Evolutionary conservation across 257 asterid species (phyloP).

Genomic region (Fraxinus excelsior): DNA sequence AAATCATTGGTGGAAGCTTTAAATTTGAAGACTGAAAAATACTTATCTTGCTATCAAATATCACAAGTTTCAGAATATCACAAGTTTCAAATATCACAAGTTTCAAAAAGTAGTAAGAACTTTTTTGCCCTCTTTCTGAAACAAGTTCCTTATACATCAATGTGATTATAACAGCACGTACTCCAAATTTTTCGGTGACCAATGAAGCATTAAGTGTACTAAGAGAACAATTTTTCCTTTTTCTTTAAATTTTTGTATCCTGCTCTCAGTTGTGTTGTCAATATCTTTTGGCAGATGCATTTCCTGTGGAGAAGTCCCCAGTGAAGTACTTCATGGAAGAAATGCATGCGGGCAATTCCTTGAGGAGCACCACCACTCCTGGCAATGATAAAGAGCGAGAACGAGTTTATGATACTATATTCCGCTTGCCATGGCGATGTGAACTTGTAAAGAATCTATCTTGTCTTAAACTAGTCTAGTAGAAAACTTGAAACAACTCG

Average conservation of each 20-base stretch:
- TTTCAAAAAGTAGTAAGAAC: too few species aligned
- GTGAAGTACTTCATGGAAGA: conserved; percentile 83
- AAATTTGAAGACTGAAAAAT: too few species aligned
- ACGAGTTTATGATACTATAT: conserved; percentile 94
- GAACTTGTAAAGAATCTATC: conserved; percentile 71
- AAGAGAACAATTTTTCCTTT: neutral
- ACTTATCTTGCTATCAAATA: too few species aligned
- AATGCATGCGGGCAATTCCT: conserved; percentile 84
- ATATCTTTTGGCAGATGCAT: conserved; percentile 45
- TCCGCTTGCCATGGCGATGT: conserved; percentile 97
- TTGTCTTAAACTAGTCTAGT: conserved; percentile 21
- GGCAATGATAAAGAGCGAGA: conserved; percentile 89
- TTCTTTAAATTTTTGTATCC: conserved; percentile 17
- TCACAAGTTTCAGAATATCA: too few species aligned
- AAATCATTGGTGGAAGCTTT: too few species aligned
- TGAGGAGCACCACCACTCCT: conserved; percentile 74
- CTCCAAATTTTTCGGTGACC: conserved; percentile 9
- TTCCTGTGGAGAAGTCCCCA: conserved; percentile 78
- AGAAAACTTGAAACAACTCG: neutral
- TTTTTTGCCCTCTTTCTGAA: neutral
- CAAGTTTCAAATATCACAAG: too few species aligned
- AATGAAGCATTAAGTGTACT: neutral
- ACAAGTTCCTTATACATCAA: conserved; percentile 4
- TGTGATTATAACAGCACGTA: conserved; percentile 1
- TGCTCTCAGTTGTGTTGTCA: conserved; percentile 22